Evolutionary conservation across 345 rosid genomes (phyloP).

Genomic region (Rhodomyrtus tomentosa): DNA sequence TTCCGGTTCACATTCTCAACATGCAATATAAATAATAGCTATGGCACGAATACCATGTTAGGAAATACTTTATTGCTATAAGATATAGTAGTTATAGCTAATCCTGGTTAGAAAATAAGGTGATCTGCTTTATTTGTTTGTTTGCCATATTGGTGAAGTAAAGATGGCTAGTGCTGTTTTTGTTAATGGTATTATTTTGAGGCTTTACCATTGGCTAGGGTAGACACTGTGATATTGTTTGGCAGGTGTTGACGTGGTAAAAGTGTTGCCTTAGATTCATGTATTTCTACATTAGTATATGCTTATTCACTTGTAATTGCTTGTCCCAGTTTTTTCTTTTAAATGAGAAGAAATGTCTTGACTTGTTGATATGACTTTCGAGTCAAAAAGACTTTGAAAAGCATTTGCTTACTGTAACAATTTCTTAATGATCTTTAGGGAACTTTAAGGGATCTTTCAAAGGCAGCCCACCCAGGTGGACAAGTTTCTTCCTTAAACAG

Average conservation of each 20-base stretch:
- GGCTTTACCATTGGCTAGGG: background rate
- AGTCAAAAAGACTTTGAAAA: background rate
- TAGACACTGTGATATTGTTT: background rate
- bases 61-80: background rate
- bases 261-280: background rate
- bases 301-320: background rate
- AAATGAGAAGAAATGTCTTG: background rate
- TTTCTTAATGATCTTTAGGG: conserved; percentile 27
- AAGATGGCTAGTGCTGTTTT: background rate
- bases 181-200: background rate
- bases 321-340: background rate
- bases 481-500: background rate
- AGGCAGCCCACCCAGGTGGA: conserved; percentile 19
- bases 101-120: background rate
- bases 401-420: background rate
- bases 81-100: background rate
- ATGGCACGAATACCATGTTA: background rate
- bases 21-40: background rate
- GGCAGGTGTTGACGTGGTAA: background rate
- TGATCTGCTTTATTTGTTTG: background rate
- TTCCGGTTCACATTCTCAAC: background rate
- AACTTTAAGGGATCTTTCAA: conserved; percentile 51
- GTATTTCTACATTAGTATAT: background rate
- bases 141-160: background rate
- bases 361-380: background rate